Evolutionary conservation across 345 rosid genomes (phyloP).

Genomic region (Toxicodendron radicans): DNA sequence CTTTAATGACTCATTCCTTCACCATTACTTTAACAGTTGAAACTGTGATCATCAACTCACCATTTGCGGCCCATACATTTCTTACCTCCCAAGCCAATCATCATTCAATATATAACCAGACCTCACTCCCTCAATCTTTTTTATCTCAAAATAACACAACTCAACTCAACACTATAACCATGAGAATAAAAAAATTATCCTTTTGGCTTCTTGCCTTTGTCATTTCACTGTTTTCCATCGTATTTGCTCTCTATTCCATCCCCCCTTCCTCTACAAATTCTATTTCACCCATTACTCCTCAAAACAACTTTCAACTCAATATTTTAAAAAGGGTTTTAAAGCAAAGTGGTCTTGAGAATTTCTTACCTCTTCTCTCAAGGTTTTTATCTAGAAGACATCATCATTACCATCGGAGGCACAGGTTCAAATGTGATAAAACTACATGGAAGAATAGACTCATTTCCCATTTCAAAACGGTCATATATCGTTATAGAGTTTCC

Average conservation of each 20-base stretch:
- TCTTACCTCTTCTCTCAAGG: slow-evolving; percentile 11
- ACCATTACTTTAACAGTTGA: not conserved
- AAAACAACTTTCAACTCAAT: not conserved
- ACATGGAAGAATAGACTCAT: slow-evolving; percentile 44
- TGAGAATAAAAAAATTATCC: slow-evolving; percentile 31
- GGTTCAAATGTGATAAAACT: slow-evolving; percentile 30
- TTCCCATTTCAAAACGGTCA: slow-evolving; percentile 25
- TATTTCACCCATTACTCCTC: not conserved
- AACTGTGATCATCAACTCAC: slow-evolving; percentile 4
- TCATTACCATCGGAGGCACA: slow-evolving; percentile 15
- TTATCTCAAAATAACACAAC: not conserved
- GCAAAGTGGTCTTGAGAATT: slow-evolving; percentile 17
- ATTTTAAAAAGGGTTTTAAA: slow-evolving; percentile 16
- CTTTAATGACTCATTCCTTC: not conserved
- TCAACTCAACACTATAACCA: slow-evolving; percentile 13
- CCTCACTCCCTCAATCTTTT: not conserved
- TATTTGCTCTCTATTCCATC: slow-evolving; percentile 26
- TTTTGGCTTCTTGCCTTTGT: slow-evolving; percentile 39
- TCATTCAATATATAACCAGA: not conserved
- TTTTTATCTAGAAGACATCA: slow-evolving; percentile 23
- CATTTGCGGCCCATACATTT: slow-evolving; percentile 23
- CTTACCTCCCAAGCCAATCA: slow-evolving; percentile 50
- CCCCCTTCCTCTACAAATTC: slow-evolving; percentile 5
- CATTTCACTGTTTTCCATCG: slow-evolving; percentile 37
- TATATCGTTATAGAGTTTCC: slow-evolving; percentile 32